Percentiles rank a stretch among this genome's conserved stretches.
Evolutionary conservation across 345 rosid genomes (phyloP).

Genomic region (Pistacia vera): DNA sequence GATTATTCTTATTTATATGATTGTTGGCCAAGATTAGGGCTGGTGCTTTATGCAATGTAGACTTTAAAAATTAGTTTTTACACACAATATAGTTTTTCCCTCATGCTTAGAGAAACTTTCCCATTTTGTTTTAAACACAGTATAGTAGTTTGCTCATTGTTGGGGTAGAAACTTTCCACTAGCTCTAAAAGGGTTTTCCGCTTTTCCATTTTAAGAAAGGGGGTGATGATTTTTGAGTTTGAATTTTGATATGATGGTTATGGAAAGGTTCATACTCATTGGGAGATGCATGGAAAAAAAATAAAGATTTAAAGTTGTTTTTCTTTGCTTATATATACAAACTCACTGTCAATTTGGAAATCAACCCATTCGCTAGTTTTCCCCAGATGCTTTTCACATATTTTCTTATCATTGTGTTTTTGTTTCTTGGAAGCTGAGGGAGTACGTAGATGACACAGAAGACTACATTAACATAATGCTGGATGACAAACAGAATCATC

Average conservation of each 20-base stretch:
- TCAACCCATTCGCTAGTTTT: background rate
- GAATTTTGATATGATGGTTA: background rate
- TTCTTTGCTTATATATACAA: background rate
- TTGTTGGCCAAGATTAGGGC: background rate
- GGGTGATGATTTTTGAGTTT: background rate
- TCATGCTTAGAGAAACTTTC: background rate
- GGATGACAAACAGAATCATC: conserved; percentile 96
- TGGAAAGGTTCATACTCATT: background rate
- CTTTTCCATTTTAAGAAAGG: background rate
- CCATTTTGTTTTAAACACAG: too few relatives aligned
- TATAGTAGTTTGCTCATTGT: background rate
- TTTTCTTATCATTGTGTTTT: conserved; percentile 15
- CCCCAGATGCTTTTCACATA: background rate
- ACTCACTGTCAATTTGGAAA: too few relatives aligned
- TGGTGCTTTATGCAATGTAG: background rate
- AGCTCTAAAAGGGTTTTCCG: background rate
- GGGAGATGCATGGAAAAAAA: background rate
- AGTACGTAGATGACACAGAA: conserved; percentile 93
- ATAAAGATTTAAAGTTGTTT: background rate
- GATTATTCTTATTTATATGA: too few relatives aligned
- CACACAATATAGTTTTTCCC: background rate
- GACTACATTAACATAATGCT: conserved; percentile 96
- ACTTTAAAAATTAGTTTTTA: too few relatives aligned
- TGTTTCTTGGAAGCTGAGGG: conserved; percentile 64
- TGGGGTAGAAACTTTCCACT: background rate